These are phyloP conservation scores for Stropharia rugosoannulata DNA, from an alignment of 768 basidiomycete genomes.

Conservation along the genomic window DNA sequence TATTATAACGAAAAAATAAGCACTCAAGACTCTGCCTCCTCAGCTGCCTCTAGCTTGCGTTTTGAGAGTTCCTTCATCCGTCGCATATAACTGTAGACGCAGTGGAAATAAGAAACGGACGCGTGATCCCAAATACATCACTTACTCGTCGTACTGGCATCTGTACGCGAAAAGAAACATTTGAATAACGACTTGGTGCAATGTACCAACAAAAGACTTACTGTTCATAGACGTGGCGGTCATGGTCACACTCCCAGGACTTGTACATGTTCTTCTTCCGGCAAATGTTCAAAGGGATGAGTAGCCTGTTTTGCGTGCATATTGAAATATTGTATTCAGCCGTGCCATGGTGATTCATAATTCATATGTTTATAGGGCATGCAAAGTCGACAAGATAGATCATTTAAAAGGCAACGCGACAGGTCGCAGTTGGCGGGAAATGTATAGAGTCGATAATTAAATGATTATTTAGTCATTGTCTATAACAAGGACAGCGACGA, in stretches of 20 bases:
- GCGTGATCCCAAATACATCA: slow-evolving; percentile 16
- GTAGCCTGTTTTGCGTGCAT: slow-evolving; percentile 48
- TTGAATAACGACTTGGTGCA: background rate
- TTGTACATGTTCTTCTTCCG: slow-evolving; percentile 74
- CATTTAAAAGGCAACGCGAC: too few relatives aligned
- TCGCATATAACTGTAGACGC: slow-evolving; percentile 65
- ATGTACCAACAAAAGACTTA: slow-evolving; percentile 33
- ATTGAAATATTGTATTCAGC: background rate
- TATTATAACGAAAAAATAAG: slow-evolving; percentile 9
- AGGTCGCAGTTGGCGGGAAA: background rate
- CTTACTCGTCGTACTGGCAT: slow-evolving; percentile 95
- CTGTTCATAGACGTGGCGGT: slow-evolving; percentile 86
- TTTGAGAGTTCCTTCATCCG: slow-evolving; percentile 85
- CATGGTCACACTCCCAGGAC: slow-evolving; percentile 94
- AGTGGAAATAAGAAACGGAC: slow-evolving; percentile 4
- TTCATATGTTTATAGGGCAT: too few relatives aligned
- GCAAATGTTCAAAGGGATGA: slow-evolving; percentile 88
- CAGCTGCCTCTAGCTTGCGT: slow-evolving; percentile 51
- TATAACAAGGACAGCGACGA: background rate
- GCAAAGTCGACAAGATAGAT: too few relatives aligned
- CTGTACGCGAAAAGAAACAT: slow-evolving; percentile 33
- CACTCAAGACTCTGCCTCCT: slow-evolving; percentile 23
- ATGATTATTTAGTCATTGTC: background rate
- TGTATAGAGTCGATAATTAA: background rate
- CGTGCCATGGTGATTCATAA: background rate